Evolutionary conservation across 2,329 filamentous ascomycete species (phyloP).

Genomic region (Lasiodiplodia gonubiensis): DNA sequence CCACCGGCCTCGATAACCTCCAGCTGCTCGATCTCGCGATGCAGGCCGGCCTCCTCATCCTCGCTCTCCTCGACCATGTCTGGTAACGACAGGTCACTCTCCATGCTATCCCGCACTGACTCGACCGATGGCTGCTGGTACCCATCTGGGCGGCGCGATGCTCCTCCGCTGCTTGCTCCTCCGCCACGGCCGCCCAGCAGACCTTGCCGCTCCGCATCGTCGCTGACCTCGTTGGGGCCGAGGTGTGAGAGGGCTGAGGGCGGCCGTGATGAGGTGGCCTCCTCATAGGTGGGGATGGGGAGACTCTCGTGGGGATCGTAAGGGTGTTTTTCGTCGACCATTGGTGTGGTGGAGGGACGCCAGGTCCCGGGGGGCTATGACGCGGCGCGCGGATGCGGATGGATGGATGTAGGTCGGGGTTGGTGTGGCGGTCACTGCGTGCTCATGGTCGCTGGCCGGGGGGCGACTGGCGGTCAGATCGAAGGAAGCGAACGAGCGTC

Average conservation of each 20-base stretch:
- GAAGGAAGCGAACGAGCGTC: slow-evolving; percentile 16
- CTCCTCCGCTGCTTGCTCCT: slow-evolving; percentile 22
- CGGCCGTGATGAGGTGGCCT: slow-evolving; percentile 69
- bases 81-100: slow-evolving; percentile 56
- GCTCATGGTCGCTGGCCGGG: slow-evolving; percentile 28
- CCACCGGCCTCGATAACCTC: slow-evolving; percentile 46
- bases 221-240: slow-evolving; percentile 65
- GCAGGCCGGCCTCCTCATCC: slow-evolving; percentile 63
- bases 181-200: slow-evolving; percentile 59
- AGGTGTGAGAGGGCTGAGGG: slow-evolving; percentile 52
- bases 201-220: slow-evolving; percentile 77
- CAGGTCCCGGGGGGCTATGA: slow-evolving; percentile 32
- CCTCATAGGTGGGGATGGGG: slow-evolving; percentile 83
- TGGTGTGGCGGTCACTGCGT: slow-evolving; percentile 17
- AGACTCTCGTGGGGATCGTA: slow-evolving; percentile 57
- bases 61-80: slow-evolving; percentile 58
- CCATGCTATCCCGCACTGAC: slow-evolving; percentile 71
- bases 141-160: slow-evolving; percentile 44
- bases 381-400: slow-evolving; percentile 16
- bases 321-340: slow-evolving; percentile 48
- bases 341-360: slow-evolving; percentile 34
- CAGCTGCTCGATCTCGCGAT: slow-evolving; percentile 82
- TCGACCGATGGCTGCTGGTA: slow-evolving; percentile 78
- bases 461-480: neutral
- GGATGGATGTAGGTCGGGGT: neutral